Evolutionary conservation across 2,329 filamentous ascomycete genomes (phyloP).

Genomic region (Phialophora tarda): DNA sequence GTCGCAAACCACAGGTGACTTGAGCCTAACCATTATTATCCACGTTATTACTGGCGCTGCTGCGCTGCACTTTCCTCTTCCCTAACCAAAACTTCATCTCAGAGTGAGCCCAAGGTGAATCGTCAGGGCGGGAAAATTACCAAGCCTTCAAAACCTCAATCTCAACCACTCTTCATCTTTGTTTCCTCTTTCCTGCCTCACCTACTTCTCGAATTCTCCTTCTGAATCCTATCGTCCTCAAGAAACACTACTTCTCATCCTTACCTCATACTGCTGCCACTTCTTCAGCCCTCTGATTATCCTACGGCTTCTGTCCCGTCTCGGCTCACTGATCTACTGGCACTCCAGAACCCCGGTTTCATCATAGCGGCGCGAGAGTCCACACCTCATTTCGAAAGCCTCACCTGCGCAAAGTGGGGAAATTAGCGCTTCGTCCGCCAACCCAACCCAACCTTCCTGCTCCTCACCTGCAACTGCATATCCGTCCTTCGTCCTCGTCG

Average conservation of each 20-base stretch:
- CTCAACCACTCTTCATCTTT: conserved; percentile 19
- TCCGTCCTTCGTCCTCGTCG: conserved; percentile 24
- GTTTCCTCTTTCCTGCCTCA: conserved; percentile 20
- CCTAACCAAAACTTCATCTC: conserved; percentile 11
- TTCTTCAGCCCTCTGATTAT: conserved; percentile 15
- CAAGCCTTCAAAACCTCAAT: conserved; percentile 14
- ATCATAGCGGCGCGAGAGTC: conserved; percentile 36
- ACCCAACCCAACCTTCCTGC: conserved; percentile 25
- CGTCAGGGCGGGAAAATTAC: conserved; percentile 8
- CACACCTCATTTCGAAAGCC: conserved; percentile 39
- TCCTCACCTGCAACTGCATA: conserved; percentile 36
- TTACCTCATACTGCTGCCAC: conserved; percentile 14
- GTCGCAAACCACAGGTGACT: conserved; percentile 16
- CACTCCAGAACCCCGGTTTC: conserved; percentile 32
- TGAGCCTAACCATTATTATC: conserved; percentile 20
- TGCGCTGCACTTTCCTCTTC: conserved; percentile 30
- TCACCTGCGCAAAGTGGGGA: conserved; percentile 40
- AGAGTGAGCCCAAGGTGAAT: conserved; percentile 13
- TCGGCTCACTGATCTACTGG: conserved; percentile 22
- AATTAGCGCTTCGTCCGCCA: conserved; percentile 41
- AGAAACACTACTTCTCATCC: conserved; percentile 18
- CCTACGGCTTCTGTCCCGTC: conserved; percentile 18
- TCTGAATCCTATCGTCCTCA: conserved; percentile 10
- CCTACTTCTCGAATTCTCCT: conserved; percentile 12
- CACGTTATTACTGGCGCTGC: conserved; percentile 16